These are phyloP conservation scores for Firmiana major DNA, from an alignment of 345 rosid species.

Conservation along the genomic window DNA sequence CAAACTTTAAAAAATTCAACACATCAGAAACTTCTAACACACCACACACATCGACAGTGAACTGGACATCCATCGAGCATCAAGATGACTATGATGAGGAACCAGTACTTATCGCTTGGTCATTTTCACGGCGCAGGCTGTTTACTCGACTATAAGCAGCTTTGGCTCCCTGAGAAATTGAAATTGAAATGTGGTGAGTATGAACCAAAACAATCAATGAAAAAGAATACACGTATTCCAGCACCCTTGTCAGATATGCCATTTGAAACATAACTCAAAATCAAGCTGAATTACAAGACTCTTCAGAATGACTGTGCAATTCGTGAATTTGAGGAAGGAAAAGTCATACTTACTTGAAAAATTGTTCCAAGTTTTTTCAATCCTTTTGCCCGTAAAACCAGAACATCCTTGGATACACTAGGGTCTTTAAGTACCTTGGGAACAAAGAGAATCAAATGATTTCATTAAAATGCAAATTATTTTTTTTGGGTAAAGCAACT, in stretches of 20 bases:
- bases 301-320: not conserved
- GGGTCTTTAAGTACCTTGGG: constrained; percentile 88
- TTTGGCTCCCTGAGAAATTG: constrained; percentile 66
- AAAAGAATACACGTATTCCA: not conserved
- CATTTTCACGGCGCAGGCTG: constrained; percentile 69
- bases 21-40: no score
- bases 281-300: not conserved
- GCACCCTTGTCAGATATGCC: not conserved
- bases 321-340: not conserved
- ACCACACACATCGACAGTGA: constrained; percentile 1
- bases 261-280: constrained; percentile 1
- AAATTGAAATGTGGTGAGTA: not conserved
- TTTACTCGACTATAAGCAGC: constrained; percentile 64
- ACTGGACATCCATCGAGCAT: not conserved
- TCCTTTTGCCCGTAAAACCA: constrained; percentile 56
- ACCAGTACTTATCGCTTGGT: constrained; percentile 10
- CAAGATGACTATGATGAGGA: constrained; percentile 32
- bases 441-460: not conserved
- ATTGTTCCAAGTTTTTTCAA: constrained; percentile 82
- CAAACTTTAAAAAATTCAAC: not conserved
- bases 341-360: constrained; percentile 60
- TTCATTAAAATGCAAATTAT: not conserved
- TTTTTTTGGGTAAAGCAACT: not conserved
- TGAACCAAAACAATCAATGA: constrained; percentile 7
- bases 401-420: constrained; percentile 60